Base-by-base conservation (phyloP, 2,329 filamentous ascomycete genomes). In the Diplodia intermedia region DNA sequence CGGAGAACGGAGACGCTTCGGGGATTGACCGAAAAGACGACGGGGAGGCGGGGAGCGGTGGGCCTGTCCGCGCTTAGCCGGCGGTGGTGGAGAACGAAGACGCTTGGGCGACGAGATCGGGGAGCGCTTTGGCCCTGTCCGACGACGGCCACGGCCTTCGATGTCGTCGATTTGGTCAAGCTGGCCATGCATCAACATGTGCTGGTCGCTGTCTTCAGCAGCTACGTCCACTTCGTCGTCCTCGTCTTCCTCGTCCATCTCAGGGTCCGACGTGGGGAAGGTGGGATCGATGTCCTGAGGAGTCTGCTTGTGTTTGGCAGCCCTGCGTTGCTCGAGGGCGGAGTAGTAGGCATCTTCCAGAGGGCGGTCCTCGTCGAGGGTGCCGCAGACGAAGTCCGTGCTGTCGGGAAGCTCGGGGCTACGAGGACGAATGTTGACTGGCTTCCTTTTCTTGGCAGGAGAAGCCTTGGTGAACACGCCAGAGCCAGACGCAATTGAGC, bases 371-470 rank as follows among this genome's bases (percentile, higher is more conserved):
- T 99, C 95, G 72, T 99, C 95, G 23, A 99, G 85, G 1, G 95
- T 99, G 69, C 95, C 95, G 75, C 95, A 98, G n/a, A 99, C 95
- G 72, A 99, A 99, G 78, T 99, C 95, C 15, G 95, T 98, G 79
- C 94, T 97, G 78, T 99, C 95, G 1, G 95, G 95, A 12, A 99
- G 84, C 76, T 97, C 93, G 2, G 92, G 92, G 0, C 91, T 91
- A 29, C 86, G 85, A 49, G 88, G 86, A 26, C 89, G 89, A 72
- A 90, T 88, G 70, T 85, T 87, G 56, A 80, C 75, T 50, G 82
- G 82, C 53, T 77, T 82, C 85, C 84, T 82, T 78, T 79, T 73
- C 78, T 83, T 77, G 71, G 75, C 85, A 43, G 69, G 49, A 11
- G 29, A 75, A 74, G 50, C 69, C 47, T 23, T 72, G 53, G 47